These are phyloP conservation scores for Fennellomyces sp. DNA, from an alignment of 371 early-diverging fungal genomes.

Conservation along the genomic window DNA sequence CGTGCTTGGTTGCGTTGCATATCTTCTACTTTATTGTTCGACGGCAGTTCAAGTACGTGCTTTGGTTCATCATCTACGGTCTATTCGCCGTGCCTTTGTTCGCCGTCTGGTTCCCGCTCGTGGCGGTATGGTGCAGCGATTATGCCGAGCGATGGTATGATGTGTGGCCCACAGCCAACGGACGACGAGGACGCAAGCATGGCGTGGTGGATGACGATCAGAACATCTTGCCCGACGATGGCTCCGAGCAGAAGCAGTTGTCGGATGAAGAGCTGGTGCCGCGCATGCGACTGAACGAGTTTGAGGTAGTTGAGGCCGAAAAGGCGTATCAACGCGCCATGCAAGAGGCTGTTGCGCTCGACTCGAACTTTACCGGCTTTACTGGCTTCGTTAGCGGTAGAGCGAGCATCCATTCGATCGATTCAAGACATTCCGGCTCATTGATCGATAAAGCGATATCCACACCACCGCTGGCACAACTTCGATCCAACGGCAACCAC, in stretches of 20 bases:
- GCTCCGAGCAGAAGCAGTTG: constrained; percentile 14
- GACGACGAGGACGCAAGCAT: constrained; percentile 26
- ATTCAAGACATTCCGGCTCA: constrained; percentile 7
- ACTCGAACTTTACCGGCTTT: constrained; percentile 47
- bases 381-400: constrained; percentile 28
- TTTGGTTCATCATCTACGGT: constrained; percentile 50
- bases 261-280: constrained; percentile 17
- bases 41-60: constrained; percentile 44
- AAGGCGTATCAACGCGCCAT: constrained; percentile 26
- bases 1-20: constrained; percentile 34
- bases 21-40: constrained; percentile 40
- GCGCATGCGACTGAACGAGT: constrained; percentile 39
- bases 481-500: constrained; percentile 23
- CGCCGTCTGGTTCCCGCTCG: constrained; percentile 43
- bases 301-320: constrained; percentile 36
- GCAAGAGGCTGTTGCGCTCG: constrained; percentile 46
- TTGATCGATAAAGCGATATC: constrained; percentile 11
- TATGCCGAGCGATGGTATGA: constrained; percentile 48
- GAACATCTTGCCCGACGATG: neutral
- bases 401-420: constrained; percentile 5
- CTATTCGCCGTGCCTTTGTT: constrained; percentile 41
- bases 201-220: constrained; percentile 32
- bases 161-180: constrained; percentile 32
- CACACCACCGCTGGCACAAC: constrained; percentile 34
- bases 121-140: constrained; percentile 43